Evolutionary conservation across 208 protist genomes (phyloP), one percentile per base, ranked within the genome.

Genomic region (Leishmania aethiopica): DNA sequence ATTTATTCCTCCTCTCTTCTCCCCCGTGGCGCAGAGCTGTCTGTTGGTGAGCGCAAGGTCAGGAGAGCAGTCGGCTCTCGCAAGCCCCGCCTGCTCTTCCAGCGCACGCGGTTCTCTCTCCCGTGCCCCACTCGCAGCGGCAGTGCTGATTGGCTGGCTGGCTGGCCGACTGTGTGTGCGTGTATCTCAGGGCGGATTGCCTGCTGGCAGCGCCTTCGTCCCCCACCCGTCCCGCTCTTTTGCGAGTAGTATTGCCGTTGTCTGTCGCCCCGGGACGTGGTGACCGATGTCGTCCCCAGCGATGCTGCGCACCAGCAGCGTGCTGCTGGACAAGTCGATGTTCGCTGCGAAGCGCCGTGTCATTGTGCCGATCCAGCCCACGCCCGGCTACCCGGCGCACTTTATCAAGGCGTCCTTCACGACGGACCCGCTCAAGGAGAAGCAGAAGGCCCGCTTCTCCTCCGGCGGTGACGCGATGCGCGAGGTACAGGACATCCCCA

Each of bases 331-430:
- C 89, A 98, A 98, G 86, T 96, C 95, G 67, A 95, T 98, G 90
- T 98, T 98, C 86, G 95, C 95, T 73, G 95, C 93, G 53, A 97
- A 97, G 87, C 93, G 95, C 15, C 93, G 93, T 79, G 94, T 97
- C 25, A 98, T 98, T 86, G 87, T 95, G 7, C 95, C 95, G 0
- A 96, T 98, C 60, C 93, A 96, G 45, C 90, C 95, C 3, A 97
- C 93, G 28, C 95, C 95, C 3, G 89, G 88, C 86, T 96, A 88
- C 78, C 93, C 93, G 15, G 88, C 89, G 8, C 92, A 96, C 86
- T 92, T 95, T 79, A 95, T 98, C 86, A 94, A 95, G 76, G 89
- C 93, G 3, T 82, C 93, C 77, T 97, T 96, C 83, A 97, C 95
- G 3, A 98, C 95, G 0, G 95, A 98, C 73, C 95, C 95, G 17